phyloP scores from a whole-genome alignment of 2,329 filamentous ascomycete species.

The Sporothrix dimorphospora region DNA sequence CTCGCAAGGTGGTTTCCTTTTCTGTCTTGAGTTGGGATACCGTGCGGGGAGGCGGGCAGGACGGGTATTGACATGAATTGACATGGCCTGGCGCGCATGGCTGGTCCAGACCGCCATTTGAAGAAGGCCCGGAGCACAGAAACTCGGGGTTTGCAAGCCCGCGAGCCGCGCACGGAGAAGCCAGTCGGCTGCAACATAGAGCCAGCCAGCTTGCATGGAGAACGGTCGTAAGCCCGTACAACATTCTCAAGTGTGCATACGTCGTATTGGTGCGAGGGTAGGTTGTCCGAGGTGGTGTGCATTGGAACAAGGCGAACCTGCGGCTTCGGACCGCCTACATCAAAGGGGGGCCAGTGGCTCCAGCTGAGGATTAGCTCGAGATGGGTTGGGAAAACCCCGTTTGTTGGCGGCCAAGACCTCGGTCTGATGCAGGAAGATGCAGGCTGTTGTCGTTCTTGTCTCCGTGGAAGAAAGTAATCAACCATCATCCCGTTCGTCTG shows the following conservation, averaged over 20 bases:
- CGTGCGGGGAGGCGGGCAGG: neutral
- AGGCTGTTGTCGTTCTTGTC: neutral
- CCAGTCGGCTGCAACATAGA: neutral
- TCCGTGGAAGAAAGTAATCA: neutral
- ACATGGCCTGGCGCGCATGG: neutral
- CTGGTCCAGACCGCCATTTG: constrained; percentile 15
- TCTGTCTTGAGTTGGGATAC: neutral
- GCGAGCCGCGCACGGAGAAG: constrained; percentile 4
- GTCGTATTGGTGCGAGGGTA: neutral
- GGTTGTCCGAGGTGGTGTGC: neutral
- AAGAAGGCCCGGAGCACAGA: neutral
- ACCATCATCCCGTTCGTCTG: neutral
- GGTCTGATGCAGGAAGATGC: neutral
- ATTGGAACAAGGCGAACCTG: neutral
- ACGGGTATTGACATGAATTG: neutral
- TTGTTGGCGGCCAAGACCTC: neutral
- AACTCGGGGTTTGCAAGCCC: neutral
- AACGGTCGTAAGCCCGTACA: neutral
- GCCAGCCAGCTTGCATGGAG: neutral
- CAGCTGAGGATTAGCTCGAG: neutral
- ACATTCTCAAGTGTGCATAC: neutral
- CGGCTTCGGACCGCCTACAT: constrained; percentile 5
- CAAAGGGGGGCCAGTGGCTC: neutral
- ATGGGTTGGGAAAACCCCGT: neutral
- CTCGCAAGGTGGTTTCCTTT: neutral